Evolutionary conservation across 202 grass and related monocot species (phyloP).

Genomic region (Musa balbisiana): DNA sequence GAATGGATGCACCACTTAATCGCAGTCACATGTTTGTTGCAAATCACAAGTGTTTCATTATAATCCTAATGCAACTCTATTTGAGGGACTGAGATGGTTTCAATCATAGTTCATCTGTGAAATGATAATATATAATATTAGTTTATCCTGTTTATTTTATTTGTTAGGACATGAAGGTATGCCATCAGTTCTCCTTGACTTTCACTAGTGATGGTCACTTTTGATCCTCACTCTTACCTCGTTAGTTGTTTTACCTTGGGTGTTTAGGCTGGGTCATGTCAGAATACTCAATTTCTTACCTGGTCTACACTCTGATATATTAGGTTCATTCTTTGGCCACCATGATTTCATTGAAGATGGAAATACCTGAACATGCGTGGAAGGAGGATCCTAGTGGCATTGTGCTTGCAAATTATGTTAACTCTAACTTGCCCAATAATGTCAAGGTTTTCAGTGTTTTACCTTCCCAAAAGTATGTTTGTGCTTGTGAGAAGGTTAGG

Average conservation of each 20-base stretch:
- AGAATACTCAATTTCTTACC: background rate
- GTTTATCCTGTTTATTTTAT: no score
- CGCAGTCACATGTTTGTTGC: no score
- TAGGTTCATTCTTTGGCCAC: slow-evolving; percentile 91
- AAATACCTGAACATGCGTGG: slow-evolving; percentile 86
- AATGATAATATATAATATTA: no score
- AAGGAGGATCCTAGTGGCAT: slow-evolving; percentile 59
- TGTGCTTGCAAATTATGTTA: slow-evolving; percentile 63
- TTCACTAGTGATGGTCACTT: no score
- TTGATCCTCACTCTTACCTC: background rate
- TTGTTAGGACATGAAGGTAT: no score
- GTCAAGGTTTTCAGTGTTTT: slow-evolving; percentile 81
- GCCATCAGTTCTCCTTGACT: no score
- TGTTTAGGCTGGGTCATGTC: background rate
- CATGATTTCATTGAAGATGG: slow-evolving; percentile 94
- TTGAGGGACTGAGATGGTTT: no score
- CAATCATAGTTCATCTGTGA: no score
- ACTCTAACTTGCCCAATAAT: slow-evolving; percentile 76
- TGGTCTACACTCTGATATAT: slow-evolving; percentile 22
- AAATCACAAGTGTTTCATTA: no score
- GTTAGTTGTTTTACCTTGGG: background rate
- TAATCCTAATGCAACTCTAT: no score
- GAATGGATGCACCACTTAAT: no score
- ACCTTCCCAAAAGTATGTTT: slow-evolving; percentile 64
- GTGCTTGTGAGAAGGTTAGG: background rate